phyloP scores from a whole-genome alignment of 2,329 filamentous ascomycete species.

The Didymella arachidicola region DNA sequence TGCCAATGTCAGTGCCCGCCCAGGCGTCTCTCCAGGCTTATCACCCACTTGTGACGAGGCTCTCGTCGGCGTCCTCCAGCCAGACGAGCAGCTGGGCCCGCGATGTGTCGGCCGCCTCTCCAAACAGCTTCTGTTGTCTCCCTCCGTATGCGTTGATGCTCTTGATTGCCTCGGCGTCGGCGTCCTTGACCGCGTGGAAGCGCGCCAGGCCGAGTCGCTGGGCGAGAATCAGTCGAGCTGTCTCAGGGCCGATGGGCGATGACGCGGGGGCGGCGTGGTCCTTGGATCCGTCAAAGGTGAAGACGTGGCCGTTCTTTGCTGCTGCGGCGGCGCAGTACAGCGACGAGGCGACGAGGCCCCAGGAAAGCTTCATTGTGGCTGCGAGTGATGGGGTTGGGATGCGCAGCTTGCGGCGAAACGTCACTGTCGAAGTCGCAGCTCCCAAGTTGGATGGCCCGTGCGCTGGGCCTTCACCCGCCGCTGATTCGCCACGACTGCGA shows the following conservation, averaged over 20 bases:
- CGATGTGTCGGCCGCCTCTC: conserved; percentile 30
- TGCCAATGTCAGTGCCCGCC: conserved; percentile 25
- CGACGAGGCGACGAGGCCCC: conserved; percentile 51
- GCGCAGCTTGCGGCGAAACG: conserved; percentile 27
- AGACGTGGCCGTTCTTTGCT: conserved; percentile 47
- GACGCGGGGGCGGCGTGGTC: conserved; percentile 24
- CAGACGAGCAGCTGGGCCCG: conserved; percentile 49
- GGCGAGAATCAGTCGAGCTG: conserved; percentile 60
- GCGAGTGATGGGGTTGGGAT: conserved; percentile 30
- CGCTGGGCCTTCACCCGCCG: conserved; percentile 7
- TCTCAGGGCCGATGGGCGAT: conserved; percentile 49
- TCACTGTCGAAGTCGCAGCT: conserved; percentile 15
- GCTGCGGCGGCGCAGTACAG: conserved; percentile 49
- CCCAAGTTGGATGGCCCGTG: conserved; percentile 10
- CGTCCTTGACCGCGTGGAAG: conserved; percentile 55
- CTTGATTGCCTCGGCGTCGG: conserved; percentile 52
- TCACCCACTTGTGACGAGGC: conserved; percentile 42
- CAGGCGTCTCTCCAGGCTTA: background rate
- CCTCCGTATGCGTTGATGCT: conserved; percentile 58
- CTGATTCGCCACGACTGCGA: conserved; percentile 7
- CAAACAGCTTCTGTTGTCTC: conserved; percentile 52
- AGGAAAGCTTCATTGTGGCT: conserved; percentile 56
- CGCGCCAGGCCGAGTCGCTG: conserved; percentile 60
- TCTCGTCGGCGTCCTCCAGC: conserved; percentile 51
- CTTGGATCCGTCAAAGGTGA: conserved; percentile 44